Evolutionary conservation across 1,139 yeast genomes (phyloP).

Genomic region (Spencermartinsiella ligniputridi): DNA sequence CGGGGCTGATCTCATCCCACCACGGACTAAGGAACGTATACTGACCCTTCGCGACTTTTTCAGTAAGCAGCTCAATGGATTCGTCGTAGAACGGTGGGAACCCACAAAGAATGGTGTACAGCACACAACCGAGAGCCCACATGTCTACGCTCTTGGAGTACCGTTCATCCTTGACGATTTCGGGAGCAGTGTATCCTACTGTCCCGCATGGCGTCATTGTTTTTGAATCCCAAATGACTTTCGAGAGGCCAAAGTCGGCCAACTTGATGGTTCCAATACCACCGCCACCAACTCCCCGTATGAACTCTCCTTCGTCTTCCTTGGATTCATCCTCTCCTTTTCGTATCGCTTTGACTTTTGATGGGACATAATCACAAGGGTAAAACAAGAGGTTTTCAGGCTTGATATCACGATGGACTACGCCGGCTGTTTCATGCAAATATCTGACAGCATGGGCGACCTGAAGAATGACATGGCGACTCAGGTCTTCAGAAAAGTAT

Average conservation of each 20-base stretch:
- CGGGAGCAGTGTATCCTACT: constrained; percentile 91
- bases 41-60: constrained; percentile 78
- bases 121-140: constrained; percentile 94
- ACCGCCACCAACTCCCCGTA: constrained; percentile 80
- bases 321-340: constrained; percentile 75
- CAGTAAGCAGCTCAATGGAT: constrained; percentile 70
- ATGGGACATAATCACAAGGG: constrained; percentile 63
- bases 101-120: constrained; percentile 86
- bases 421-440: constrained; percentile 74
- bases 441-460: constrained; percentile 78
- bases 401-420: constrained; percentile 92
- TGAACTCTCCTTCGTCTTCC: constrained; percentile 80
- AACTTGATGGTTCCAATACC: constrained; percentile 80
- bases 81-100: constrained; percentile 97
- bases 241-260: constrained; percentile 92
- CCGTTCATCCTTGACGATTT: constrained; percentile 78
- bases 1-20: constrained; percentile 91
- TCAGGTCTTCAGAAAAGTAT: constrained; percentile 78
- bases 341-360: constrained; percentile 47
- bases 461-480: constrained; percentile 81
- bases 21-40: constrained; percentile 83
- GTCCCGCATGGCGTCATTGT: constrained; percentile 90
- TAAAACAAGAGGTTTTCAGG: constrained; percentile 87
- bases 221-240: constrained; percentile 63
- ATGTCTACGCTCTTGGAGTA: constrained; percentile 90